Conservation (phyloP, 352 stramenopile species). For the Phytophthora rubi region DNA sequence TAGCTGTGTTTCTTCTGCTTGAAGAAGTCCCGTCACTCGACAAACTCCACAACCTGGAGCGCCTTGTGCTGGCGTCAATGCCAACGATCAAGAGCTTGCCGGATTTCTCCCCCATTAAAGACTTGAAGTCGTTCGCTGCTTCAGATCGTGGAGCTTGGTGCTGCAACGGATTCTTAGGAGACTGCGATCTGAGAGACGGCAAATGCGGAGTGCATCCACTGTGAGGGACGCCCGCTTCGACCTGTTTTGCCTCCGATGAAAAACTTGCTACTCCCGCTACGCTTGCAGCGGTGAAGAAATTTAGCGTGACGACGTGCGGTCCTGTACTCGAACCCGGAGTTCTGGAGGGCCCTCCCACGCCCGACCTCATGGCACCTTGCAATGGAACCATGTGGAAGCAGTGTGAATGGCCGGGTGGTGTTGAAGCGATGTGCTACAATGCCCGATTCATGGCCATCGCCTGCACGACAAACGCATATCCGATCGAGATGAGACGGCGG, state of each 20-base stretch:
- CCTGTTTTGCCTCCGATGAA: slow-evolving; percentile 3
- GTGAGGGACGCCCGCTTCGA: slow-evolving; percentile 9
- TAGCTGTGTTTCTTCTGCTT: slow-evolving; percentile 23
- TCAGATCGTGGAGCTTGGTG: slow-evolving; percentile 15
- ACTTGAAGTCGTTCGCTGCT: too few relatives aligned
- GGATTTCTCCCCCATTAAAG: background rate
- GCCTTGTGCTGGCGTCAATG: slow-evolving; percentile 21
- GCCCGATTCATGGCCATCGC: slow-evolving; percentile 21
- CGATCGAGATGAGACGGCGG: slow-evolving; percentile 24
- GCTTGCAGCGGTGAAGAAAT: background rate
- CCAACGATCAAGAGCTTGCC: slow-evolving; percentile 16
- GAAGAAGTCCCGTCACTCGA: slow-evolving; percentile 25
- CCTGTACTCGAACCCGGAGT: background rate
- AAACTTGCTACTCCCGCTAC: background rate
- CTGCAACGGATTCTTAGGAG: slow-evolving; percentile 38
- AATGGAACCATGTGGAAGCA: slow-evolving; percentile 14
- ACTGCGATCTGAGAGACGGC: slow-evolving; percentile 12
- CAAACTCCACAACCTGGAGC: slow-evolving; percentile 24
- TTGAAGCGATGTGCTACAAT: slow-evolving; percentile 25
- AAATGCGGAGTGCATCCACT: slow-evolving; percentile 17
- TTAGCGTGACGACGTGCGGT: background rate
- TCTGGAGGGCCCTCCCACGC: background rate
- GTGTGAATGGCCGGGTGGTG: background rate
- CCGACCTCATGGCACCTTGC: slow-evolving; percentile 16
- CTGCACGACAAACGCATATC: slow-evolving; percentile 8